Percentiles rank a stretch among this genome's conserved stretches.
phyloP scores from a whole-genome alignment of 129 eudicot genomes.

The Escallonia rubra region DNA sequence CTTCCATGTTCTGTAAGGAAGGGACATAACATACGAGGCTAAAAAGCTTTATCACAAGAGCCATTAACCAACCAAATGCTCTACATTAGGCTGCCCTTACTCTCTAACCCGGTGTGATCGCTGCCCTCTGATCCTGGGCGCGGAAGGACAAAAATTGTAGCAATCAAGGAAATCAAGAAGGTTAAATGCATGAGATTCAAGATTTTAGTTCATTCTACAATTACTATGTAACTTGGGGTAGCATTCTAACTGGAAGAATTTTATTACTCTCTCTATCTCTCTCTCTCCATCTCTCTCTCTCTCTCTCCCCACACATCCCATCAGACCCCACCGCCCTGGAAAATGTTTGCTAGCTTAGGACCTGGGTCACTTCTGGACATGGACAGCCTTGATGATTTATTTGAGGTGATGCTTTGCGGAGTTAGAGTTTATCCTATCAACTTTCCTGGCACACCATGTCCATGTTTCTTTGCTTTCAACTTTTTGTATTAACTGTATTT shows the following conservation, averaged over 20 bases:
- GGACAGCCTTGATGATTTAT: conserved; percentile 15
- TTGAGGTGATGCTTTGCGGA: conserved; percentile 21
- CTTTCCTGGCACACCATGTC: conserved; percentile 41
- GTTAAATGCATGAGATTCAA: conserved; percentile 8
- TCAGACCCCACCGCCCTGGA: too few relatives aligned
- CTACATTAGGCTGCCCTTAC: conserved; percentile 39
- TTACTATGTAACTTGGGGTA: too few relatives aligned
- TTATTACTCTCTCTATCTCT: too few relatives aligned
- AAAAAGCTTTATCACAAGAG: conserved; percentile 36
- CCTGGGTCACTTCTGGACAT: conserved; percentile 30
- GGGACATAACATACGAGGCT: conserved; percentile 42
- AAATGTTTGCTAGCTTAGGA: conserved; percentile 39
- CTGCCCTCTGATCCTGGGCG: conserved; percentile 56
- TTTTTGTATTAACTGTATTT: too few relatives aligned
- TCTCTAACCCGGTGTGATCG: conserved; percentile 49
- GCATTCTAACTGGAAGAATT: too few relatives aligned
- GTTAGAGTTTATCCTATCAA: conserved; percentile 38
- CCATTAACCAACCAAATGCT: conserved; percentile 57
- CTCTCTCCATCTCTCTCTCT: too few relatives aligned
- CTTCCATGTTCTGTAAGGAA: conserved; percentile 32
- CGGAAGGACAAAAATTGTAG: conserved; percentile 20
- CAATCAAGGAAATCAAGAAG: conserved; percentile 38
- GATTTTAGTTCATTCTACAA: too few relatives aligned
- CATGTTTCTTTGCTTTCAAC: conserved; percentile 14
- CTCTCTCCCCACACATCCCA: too few relatives aligned